A percentile compares a stretch with the other conserved stretches of the same genome.
These are phyloP conservation scores for Nannizzia gypsea DNA, from an alignment of 2,329 filamentous ascomycete genomes.

Conservation along the genomic window DNA sequence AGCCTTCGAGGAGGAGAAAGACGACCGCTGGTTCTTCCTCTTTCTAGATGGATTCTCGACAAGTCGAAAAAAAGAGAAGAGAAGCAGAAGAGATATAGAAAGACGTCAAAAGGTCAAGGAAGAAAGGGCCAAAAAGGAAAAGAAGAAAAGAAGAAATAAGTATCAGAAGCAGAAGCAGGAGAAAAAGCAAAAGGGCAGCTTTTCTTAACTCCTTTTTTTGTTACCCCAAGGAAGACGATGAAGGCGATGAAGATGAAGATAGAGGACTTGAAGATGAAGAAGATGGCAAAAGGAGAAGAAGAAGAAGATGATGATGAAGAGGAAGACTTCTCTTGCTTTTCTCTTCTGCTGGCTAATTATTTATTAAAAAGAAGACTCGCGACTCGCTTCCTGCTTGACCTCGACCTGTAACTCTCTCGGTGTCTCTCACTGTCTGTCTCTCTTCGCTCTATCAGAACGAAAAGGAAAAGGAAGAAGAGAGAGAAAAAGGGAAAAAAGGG, in stretches of 20 bases:
- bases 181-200: not conserved
- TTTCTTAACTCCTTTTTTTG: not conserved
- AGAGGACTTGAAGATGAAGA: not conserved
- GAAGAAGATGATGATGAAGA: not conserved
- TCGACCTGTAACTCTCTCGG: not conserved
- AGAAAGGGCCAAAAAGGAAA: not conserved
- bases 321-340: not conserved
- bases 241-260: no score
- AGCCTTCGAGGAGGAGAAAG: not conserved
- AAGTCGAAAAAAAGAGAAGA: not conserved
- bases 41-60: not conserved
- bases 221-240: no score
- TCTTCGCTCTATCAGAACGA: not conserved
- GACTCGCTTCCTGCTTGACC: no score
- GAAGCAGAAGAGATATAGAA: not conserved
- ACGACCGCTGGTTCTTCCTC: not conserved
- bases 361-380: no score
- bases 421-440: not conserved
- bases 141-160: not conserved
- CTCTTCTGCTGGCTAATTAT: no score
- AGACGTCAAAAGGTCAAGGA: not conserved
- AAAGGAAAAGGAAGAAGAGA: not conserved
- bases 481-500: not conserved
- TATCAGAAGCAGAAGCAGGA: no score
- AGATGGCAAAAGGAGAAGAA: not conserved